A percentile compares a stretch with the other conserved stretches of the same genome.
phyloP scores from a whole-genome alignment of 768 basidiomycete species.

The Amanita brunnescens region DNA sequence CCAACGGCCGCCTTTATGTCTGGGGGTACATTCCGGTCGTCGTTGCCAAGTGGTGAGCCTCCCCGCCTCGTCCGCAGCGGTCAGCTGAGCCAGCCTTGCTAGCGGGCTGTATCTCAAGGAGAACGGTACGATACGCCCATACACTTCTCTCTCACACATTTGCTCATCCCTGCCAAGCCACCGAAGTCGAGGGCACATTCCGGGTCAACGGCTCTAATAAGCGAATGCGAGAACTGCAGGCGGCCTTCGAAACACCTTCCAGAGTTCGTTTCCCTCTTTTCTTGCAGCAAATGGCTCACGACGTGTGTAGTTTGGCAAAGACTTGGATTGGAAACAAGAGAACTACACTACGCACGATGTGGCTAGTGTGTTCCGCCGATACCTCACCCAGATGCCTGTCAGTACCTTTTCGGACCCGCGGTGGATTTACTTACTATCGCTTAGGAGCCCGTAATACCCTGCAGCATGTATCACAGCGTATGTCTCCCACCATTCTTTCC shows the following conservation, averaged over 20 bases:
- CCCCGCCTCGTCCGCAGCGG: conserved; percentile 2
- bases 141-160: conserved; percentile 2
- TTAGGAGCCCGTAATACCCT: conserved; percentile 92
- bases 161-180: conserved; percentile 39
- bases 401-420: conserved; percentile 17
- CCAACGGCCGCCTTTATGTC: conserved; percentile 75
- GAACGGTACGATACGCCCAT: conserved; percentile 47
- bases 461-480: conserved; percentile 81
- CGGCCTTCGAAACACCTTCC: conserved; percentile 81
- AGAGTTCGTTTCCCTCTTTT: conserved; percentile 39
- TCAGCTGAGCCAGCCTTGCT: conserved; percentile 5
- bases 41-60: conserved; percentile 86
- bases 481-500: conserved; percentile 24
- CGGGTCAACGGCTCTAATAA: conserved; percentile 93
- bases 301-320: conserved; percentile 74
- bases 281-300: conserved; percentile 5
- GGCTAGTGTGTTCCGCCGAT: conserved; percentile 92
- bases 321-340: conserved; percentile 82
- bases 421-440: conserved; percentile 5
- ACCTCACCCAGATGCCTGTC: conserved; percentile 94
- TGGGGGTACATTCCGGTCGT: conserved; percentile 97
- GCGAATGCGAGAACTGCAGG: conserved; percentile 93
- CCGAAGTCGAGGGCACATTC: conserved; percentile 89
- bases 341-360: conserved; percentile 93
- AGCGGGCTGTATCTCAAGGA: conserved; percentile 94